Evolutionary conservation across 2,329 filamentous ascomycete species (phyloP).

Genomic region (Parasarocladium wereldwijsianum): DNA sequence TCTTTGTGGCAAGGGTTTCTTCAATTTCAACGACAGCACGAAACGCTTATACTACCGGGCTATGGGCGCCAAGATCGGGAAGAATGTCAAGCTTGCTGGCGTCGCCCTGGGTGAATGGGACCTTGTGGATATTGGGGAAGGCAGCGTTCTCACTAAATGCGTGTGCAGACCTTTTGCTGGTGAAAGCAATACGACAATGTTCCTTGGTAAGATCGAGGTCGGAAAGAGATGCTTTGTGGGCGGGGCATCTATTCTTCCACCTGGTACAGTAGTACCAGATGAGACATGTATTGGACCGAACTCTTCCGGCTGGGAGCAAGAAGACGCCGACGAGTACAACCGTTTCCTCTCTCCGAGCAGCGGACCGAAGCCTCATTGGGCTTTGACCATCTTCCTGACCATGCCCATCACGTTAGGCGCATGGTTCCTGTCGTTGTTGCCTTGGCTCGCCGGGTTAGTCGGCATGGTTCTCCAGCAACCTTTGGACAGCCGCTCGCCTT

Average conservation of each 20-base stretch:
- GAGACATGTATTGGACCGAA: conserved; percentile 39
- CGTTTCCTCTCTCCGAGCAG: conserved; percentile 24
- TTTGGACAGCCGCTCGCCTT: conserved; percentile 14
- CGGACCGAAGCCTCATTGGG: conserved; percentile 28
- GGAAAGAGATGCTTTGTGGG: conserved; percentile 32
- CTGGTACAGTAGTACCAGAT: conserved; percentile 31
- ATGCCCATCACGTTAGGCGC: conserved; percentile 24
- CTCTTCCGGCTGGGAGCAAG: conserved; percentile 40
- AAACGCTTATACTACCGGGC: conserved; percentile 31
- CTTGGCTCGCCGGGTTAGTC: conserved; percentile 27
- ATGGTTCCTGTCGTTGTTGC: conserved; percentile 26
- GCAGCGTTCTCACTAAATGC: conserved; percentile 30
- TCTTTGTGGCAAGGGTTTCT: conserved; percentile 32
- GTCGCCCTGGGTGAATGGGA: conserved; percentile 39
- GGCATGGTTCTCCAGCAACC: conserved; percentile 28
- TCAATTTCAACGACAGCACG: conserved; percentile 22
- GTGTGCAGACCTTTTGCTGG: conserved; percentile 36
- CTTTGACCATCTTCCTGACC: conserved; percentile 25
- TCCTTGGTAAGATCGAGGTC: conserved; percentile 34
- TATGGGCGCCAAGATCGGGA: conserved; percentile 37
- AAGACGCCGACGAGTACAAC: conserved; percentile 30
- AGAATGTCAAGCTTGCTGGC: conserved; percentile 29
- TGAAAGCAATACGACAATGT: conserved; percentile 43
- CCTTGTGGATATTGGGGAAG: conserved; percentile 36
- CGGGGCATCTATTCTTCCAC: conserved; percentile 31